Base-by-base conservation (phyloP, 2,329 filamentous ascomycete genomes). In the Xylaria sp. region DNA sequence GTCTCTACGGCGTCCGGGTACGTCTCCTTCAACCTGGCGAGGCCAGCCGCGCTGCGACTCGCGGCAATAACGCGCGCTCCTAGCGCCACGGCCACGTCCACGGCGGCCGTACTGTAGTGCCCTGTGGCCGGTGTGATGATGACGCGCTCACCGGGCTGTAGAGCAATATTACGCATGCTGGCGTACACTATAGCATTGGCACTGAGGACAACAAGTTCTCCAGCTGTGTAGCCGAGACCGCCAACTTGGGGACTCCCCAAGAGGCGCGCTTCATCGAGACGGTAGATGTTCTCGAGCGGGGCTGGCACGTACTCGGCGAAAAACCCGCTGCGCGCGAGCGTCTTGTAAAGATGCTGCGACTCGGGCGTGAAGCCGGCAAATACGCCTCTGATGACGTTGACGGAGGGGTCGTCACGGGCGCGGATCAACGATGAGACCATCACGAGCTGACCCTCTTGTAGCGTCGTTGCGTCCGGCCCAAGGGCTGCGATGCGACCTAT, bases 401-500 rank as follows among this genome's bases (percentile, higher is more conserved):
- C 58, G 17, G 49, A 54, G 38, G 64, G 64, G 38, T 66, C 31
- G 33, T 66, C 64, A 15, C 64, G 64, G 26, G 64, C 49, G 38
- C 48, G 57, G 26, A 62, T 28, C 28, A 61, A 48, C 4, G 64
- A 15, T 6, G 64, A 48, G 31, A 48, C 38, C 26, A 66, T 33
- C 26, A 66, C 64, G 11, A 66, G 42, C 26, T 66, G 48, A 57
- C 64, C 64, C 9, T 48, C 38, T 6, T 57, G 20, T 11, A 66
- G 58, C 48, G 48, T 44, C 20, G 33, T 48, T 26, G 64, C 58
- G 58, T 66, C 64, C 3, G 64, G 57, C 2, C 57, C 57, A 13
- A 66, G 36, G 38, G 48, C 49, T 5, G 38, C 64, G 40, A 66
- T 33, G 36, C 58, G 58, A 10, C 64, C 64, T 40, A 66, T 49